phyloP scores from a whole-genome alignment of 1,139 yeast genomes.

The Arxiozyma bovina region DNA sequence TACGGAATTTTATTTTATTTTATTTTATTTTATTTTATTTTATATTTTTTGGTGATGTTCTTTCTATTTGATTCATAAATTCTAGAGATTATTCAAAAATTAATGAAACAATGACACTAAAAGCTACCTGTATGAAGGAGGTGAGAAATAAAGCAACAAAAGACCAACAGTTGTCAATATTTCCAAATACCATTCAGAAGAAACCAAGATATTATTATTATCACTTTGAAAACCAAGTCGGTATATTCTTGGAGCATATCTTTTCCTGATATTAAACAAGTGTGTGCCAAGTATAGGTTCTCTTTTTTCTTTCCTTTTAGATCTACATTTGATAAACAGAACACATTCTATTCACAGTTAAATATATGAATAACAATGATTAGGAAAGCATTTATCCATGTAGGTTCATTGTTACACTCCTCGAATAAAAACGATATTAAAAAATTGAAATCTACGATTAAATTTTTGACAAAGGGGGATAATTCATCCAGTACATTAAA shows the following conservation, averaged over 20 bases:
- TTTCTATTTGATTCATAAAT: too few species aligned
- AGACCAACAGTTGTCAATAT: background rate
- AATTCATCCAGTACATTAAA: constrained; percentile 8
- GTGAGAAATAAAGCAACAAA: background rate
- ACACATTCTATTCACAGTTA: background rate
- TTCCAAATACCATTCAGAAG: background rate
- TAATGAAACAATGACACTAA: too few species aligned
- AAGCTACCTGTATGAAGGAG: background rate
- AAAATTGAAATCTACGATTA: constrained; percentile 19
- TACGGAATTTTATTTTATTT: too few species aligned
- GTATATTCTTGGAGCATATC: background rate
- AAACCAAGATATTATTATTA: too few species aligned
- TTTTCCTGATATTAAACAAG: too few species aligned
- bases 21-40: too few species aligned
- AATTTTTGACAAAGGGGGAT: constrained; percentile 19
- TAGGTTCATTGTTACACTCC: constrained; percentile 6
- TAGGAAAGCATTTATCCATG: constrained; percentile 16
- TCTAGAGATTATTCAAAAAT: background rate
- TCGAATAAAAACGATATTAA: background rate
- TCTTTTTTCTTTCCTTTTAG: background rate
- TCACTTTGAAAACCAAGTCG: too few species aligned
- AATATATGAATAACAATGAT: constrained; percentile 3
- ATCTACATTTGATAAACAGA: background rate
- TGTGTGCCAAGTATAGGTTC: too few species aligned
- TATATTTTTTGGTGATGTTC: too few species aligned